phyloP scores from a whole-genome alignment of 1,139 yeast genomes.

The Scheffersomyces insectosa region DNA sequence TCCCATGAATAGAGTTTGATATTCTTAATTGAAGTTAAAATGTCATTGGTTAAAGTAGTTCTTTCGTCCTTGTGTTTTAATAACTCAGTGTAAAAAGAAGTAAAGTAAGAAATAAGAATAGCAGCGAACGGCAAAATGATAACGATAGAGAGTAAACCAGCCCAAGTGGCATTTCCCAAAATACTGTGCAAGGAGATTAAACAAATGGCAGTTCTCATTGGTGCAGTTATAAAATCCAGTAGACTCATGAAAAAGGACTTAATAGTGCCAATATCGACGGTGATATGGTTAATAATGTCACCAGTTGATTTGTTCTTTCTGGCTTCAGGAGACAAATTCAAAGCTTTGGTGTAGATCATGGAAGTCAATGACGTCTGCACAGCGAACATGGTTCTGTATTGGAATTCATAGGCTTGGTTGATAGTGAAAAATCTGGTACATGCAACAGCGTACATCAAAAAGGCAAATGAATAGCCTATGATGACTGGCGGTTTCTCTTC shows the following conservation, averaged over 20 bases:
- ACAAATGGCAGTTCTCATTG: conserved; percentile 20
- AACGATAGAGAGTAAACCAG: conserved; percentile 22
- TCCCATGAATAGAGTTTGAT: conserved; percentile 24
- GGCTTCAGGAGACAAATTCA: conserved; percentile 26
- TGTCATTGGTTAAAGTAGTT: conserved; percentile 27
- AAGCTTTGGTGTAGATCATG: conserved; percentile 25
- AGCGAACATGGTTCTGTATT: conserved; percentile 15
- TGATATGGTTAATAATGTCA: conserved; percentile 29
- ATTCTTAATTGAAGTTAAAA: conserved; percentile 27
- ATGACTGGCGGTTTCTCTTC: conserved; percentile 21
- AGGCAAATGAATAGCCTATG: conserved; percentile 20
- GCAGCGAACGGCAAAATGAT: conserved; percentile 15
- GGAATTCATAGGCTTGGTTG: conserved; percentile 19
- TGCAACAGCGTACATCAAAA: conserved; percentile 17
- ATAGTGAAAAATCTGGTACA: conserved; percentile 17
- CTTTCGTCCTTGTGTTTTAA: conserved; percentile 28
- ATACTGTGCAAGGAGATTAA: conserved; percentile 22
- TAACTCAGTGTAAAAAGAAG: conserved; percentile 13
- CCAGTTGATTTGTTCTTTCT: conserved; percentile 28
- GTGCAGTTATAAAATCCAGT: conserved; percentile 21
- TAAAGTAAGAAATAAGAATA: conserved; percentile 4
- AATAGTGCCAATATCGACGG: conserved; percentile 22
- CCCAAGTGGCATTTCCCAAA: conserved; percentile 26
- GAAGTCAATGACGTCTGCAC: conserved; percentile 19
- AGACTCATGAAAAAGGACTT: conserved; percentile 17